Conservation (phyloP, 805 yeast genomes). For the Candida cerambycidarum region DNA sequence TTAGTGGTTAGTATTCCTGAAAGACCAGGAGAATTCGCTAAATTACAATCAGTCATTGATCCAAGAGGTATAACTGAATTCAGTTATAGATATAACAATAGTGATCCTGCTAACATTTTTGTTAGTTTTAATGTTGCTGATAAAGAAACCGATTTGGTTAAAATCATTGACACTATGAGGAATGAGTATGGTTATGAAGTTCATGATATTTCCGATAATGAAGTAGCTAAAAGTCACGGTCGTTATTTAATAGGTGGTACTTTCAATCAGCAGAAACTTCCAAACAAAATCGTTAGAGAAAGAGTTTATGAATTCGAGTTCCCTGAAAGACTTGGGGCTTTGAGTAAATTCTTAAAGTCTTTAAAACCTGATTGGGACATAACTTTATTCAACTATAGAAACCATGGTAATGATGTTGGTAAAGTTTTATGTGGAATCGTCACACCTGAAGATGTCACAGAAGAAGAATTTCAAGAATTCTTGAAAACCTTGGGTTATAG, state of each 20-base stretch:
- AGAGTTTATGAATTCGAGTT: constrained; percentile 82
- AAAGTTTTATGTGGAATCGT: constrained; percentile 88
- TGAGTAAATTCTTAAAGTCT: constrained; percentile 71
- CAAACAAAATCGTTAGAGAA: constrained; percentile 62
- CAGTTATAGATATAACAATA: constrained; percentile 72
- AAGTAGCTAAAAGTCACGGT: constrained; percentile 94
- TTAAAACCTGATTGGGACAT: constrained; percentile 85
- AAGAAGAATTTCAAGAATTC: constrained; percentile 63
- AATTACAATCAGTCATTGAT: constrained; percentile 70
- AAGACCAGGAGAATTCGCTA: constrained; percentile 82
- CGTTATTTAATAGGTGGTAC: constrained; percentile 92
- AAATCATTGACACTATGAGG: constrained; percentile 58
- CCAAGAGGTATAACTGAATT: constrained; percentile 95
- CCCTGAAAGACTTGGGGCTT: constrained; percentile 97
- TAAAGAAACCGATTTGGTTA: constrained; percentile 68
- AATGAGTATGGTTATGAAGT: constrained; percentile 59
- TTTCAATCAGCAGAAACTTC: constrained; percentile 29
- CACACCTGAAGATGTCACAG: constrained; percentile 68
- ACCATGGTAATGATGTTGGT: constrained; percentile 94
- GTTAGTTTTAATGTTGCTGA: constrained; percentile 84
- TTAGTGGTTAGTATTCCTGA: constrained; percentile 90
- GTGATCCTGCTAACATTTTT: constrained; percentile 69
- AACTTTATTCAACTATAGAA: constrained; percentile 93
- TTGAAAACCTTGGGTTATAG: constrained; percentile 72
- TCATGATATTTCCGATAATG: constrained; percentile 85